Conservation (phyloP, 495 filamentous ascomycete species). For the Melanomma pulvis-pyrius region DNA sequence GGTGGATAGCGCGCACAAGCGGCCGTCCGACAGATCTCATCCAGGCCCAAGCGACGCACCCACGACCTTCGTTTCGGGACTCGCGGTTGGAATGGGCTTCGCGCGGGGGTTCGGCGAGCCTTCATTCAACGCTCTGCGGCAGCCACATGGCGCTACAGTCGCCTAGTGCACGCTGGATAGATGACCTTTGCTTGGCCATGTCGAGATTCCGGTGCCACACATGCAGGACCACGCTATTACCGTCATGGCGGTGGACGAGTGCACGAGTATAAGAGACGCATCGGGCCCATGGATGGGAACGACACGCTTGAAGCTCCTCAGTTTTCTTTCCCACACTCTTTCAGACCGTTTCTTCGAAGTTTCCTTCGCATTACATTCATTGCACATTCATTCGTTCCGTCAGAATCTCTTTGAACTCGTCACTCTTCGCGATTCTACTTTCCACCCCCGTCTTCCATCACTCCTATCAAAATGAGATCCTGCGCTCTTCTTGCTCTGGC, state of each 20-base stretch:
- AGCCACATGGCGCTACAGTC: not conserved
- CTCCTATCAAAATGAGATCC: slow-evolving; percentile 46
- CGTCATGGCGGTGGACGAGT: slow-evolving; percentile 2
- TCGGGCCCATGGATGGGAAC: slow-evolving; percentile 1
- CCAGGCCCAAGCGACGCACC: slow-evolving; percentile 7
- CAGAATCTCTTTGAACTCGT: not conserved
- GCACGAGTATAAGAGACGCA: slow-evolving; percentile 24
- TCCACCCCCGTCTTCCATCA: not conserved
- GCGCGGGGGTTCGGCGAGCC: not conserved
- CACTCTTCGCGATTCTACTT: not conserved
- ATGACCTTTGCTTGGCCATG: slow-evolving; percentile 18
- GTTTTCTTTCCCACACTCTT: slow-evolving; percentile 26
- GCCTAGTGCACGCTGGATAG: slow-evolving; percentile 16
- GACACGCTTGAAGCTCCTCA: slow-evolving; percentile 31
- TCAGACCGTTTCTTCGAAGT: slow-evolving; percentile 4
- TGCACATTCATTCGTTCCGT: not conserved
- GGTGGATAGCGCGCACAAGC: not conserved
- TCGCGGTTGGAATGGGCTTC: not conserved
- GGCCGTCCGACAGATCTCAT: not conserved
- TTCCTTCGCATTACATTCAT: slow-evolving; percentile 21
- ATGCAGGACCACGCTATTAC: slow-evolving; percentile 9
- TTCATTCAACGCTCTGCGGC: slow-evolving; percentile 17
- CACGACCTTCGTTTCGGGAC: not conserved
- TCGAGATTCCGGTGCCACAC: slow-evolving; percentile 3
- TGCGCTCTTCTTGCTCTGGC: slow-evolving; percentile 45